phyloP scores from a whole-genome alignment of 495 filamentous ascomycete genomes.

The Penicillium maclennaniae region DNA sequence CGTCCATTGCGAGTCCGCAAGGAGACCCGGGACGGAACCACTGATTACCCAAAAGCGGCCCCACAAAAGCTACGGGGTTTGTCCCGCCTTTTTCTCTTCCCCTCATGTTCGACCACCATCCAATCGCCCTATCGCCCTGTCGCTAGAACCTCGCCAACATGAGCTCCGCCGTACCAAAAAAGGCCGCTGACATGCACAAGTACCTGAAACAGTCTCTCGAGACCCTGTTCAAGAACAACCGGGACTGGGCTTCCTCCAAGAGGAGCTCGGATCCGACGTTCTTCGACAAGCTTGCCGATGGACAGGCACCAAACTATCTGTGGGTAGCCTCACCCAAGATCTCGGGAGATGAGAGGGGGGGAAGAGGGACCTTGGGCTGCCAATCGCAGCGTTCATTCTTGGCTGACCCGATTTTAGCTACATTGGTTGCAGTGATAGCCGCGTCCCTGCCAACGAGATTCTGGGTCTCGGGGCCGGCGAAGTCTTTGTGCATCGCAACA shows the following conservation, averaged over 20 bases:
- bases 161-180: not conserved
- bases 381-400: not conserved
- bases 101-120: not conserved
- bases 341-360: not conserved
- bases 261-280: slow-evolving; percentile 59
- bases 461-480: slow-evolving; percentile 78
- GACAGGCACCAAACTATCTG: slow-evolving; percentile 70
- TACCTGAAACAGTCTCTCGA: slow-evolving; percentile 21
- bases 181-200: slow-evolving; percentile 4
- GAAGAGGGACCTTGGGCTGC: not conserved
- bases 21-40: no score
- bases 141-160: not conserved
- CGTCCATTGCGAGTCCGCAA: no score
- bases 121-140: not conserved
- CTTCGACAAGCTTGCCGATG: slow-evolving; percentile 61
- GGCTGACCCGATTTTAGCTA: slow-evolving; percentile 35
- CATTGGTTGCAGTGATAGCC: slow-evolving; percentile 81
- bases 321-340: slow-evolving; percentile 39
- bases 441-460: slow-evolving; percentile 79
- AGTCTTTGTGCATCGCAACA: slow-evolving; percentile 89
- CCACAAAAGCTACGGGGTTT: no score
- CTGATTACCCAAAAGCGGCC: no score
- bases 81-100: not conserved
- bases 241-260: slow-evolving; percentile 62
- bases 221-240: slow-evolving; percentile 48